Base-by-base conservation (phyloP, 352 stramenopile genomes). In the Globisporangium spinosum region DNA sequence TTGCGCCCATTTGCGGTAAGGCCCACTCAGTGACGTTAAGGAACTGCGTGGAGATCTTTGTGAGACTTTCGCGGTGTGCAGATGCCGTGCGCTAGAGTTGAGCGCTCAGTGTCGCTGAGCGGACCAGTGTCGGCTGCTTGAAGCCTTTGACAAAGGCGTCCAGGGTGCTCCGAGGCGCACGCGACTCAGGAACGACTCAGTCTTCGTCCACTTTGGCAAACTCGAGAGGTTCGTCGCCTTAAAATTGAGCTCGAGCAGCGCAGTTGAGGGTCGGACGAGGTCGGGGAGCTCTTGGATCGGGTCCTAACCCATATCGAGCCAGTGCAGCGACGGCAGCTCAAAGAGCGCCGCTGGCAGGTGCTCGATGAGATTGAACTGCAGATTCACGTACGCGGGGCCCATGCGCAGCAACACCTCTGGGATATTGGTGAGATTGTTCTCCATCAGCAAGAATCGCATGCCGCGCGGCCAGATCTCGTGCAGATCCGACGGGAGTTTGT, bases 401-500 rank as follows among this genome's bases (percentile, higher is more conserved):
- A 47, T n/a, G 25, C 59, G 65, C 22, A 58, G 9, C 12, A 70
- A 8, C 12, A 40, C 57, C 2, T 55, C 57, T 3, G 65, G 40
- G 15, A 57, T 15, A 23, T 8, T 22, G 22, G 13, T 2, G 34
- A n/a, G 22, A 2, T 2, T 13, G 25, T 27, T 27, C 6, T n/a
- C 40, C 40, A 47, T 47, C 12, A 65, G 40, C 59, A 23, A 57
- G 3, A 27, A 2, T 29, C 1, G 13, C 3, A 70, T 27, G 17
- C 25, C 29, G 27, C 7, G 32, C 2, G 47, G 43, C 64, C 68
- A 77, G 3, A 51, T 58, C 43, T 69, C 55, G 22, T 69, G 34
- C 13, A 77, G 58, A 9, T 77, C 59, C 1, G 32, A 4, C 0
- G 71, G 70, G 20, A 76, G 34, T 13, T 58, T 58, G 51, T 35